phyloP scores from a whole-genome alignment of 2,329 filamentous ascomycete species.

The Botryotinia calthae region DNA sequence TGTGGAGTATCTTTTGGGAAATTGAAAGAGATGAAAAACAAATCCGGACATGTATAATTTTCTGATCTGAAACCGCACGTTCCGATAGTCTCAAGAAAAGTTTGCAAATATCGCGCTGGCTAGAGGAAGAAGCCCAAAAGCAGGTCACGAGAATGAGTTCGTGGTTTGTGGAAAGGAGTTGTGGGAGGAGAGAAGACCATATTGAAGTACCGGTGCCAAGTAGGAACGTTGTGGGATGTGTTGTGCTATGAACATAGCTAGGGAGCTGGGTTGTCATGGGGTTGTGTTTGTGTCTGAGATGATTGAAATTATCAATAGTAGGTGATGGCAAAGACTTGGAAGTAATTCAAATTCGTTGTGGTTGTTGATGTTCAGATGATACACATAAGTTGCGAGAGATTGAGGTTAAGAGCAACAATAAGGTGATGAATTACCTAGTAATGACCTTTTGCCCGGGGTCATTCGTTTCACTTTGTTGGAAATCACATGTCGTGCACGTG shows the following conservation, averaged over 20 bases:
- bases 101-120: conserved; percentile 51
- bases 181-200: not conserved
- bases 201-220: conserved; percentile 11
- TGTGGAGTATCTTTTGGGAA: conserved; percentile 71
- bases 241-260: not conserved
- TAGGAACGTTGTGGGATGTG: conserved; percentile 12
- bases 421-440: not conserved
- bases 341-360: not conserved
- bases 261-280: conserved; percentile 6
- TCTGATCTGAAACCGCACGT: conserved; percentile 39
- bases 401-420: not conserved
- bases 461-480: not conserved
- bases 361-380: not conserved
- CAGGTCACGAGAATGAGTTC: conserved; percentile 68
- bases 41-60: conserved; percentile 51
- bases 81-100: conserved; percentile 53
- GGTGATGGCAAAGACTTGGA: not conserved
- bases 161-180: conserved; percentile 12
- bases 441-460: not conserved
- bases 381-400: not conserved
- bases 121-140: conserved; percentile 72
- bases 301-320: not conserved
- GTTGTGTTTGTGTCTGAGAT: not conserved
- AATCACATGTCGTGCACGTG: no score
- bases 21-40: conserved; percentile 71